Evolutionary conservation across 352 stramenopile genomes (phyloP).

Genomic region (Vaucheria bursata): DNA sequence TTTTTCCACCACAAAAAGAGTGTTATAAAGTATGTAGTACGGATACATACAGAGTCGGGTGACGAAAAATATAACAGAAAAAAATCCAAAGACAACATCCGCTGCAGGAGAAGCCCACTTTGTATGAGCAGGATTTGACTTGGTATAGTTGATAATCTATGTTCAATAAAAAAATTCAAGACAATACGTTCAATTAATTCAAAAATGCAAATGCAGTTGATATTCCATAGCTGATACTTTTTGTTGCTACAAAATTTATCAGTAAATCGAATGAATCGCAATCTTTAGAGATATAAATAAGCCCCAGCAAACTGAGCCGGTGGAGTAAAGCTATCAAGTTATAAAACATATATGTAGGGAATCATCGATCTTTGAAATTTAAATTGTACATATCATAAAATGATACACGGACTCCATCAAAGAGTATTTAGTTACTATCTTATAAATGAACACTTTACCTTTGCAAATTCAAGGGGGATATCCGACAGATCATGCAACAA

Average conservation of each 20-base stretch:
- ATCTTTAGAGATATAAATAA: background rate
- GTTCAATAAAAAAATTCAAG: background rate
- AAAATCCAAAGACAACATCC: conserved; percentile 35
- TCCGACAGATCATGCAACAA: conserved; percentile 50
- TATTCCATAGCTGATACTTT: background rate
- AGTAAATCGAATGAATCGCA: background rate
- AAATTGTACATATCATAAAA: background rate
- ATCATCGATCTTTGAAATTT: background rate
- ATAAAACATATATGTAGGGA: background rate
- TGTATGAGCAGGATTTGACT: background rate
- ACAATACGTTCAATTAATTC: background rate
- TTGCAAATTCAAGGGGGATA: conserved; percentile 49
- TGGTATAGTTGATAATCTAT: conserved; percentile 12
- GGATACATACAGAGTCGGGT: conserved; percentile 35
- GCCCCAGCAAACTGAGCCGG: background rate
- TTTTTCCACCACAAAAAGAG: background rate
- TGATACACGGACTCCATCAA: background rate
- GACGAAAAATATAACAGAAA: conserved; percentile 31
- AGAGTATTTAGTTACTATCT: background rate
- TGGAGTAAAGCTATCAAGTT: background rate
- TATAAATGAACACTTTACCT: conserved; percentile 22
- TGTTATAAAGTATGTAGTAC: conserved; percentile 32
- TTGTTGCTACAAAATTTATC: background rate
- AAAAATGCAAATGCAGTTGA: background rate
- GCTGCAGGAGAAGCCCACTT: conserved; percentile 12